These are phyloP conservation scores for Periglandula ipomoeae DNA, from an alignment of 2,329 filamentous ascomycete genomes.

Conservation along the genomic window DNA sequence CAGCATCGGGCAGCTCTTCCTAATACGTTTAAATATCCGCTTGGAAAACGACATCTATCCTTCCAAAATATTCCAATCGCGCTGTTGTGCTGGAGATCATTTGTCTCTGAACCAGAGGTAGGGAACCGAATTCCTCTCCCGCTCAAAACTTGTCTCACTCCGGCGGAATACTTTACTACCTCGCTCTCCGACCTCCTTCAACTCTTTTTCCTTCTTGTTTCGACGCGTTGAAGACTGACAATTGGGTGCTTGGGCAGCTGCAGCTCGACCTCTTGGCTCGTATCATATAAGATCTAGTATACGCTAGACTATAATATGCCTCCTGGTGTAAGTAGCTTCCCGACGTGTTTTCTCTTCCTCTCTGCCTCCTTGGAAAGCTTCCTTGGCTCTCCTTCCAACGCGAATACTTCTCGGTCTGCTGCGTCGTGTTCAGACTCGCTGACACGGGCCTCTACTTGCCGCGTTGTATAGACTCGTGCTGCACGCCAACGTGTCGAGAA, in stretches of 20 bases:
- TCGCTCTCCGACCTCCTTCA: constrained; percentile 4
- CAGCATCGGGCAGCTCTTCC: constrained; percentile 16
- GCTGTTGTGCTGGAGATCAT: constrained; percentile 22
- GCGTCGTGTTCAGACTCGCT: constrained; percentile 8
- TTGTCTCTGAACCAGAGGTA: constrained; percentile 26
- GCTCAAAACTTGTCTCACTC: constrained; percentile 22
- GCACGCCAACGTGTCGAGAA: constrained; percentile 77
- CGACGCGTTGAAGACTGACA: constrained; percentile 14
- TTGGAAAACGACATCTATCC: constrained; percentile 17
- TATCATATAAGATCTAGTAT: constrained; percentile 12
- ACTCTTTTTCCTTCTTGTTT: constrained; percentile 6
- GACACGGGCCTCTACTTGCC: constrained; percentile 2
- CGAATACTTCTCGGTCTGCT: background rate
- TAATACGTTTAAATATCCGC: constrained; percentile 20
- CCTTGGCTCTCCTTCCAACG: background rate
- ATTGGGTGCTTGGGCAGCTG: constrained; percentile 3
- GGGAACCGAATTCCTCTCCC: constrained; percentile 19
- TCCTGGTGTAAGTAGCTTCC: constrained; percentile 21
- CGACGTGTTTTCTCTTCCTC: background rate
- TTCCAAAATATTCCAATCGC: constrained; percentile 28
- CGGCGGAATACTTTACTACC: constrained; percentile 11
- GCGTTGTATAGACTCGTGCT: constrained; percentile 48
- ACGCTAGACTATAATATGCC: constrained; percentile 23
- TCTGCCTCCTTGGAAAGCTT: background rate
- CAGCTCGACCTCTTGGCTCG: constrained; percentile 11